Percentiles rank a stretch among this genome's conserved stretches.
phyloP scores from a whole-genome alignment of 441 rosid species.

The Metrosideros polymorpha region DNA sequence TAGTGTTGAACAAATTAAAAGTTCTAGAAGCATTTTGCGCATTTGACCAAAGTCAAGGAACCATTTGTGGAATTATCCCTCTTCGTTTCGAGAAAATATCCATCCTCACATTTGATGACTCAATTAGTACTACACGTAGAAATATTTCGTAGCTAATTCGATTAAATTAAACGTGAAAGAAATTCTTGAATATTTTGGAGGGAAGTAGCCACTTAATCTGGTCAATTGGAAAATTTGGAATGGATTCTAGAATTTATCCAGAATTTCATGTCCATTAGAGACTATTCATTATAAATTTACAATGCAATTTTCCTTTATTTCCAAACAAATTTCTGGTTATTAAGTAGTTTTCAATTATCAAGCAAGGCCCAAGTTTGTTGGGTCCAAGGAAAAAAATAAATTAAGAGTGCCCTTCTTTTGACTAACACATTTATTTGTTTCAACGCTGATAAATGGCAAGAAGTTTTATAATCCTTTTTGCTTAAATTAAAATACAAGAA shows the following conservation, averaged over 20 bases:
- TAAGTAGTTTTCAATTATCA: background rate
- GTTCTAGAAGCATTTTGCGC: too few species aligned
- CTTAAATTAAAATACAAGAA: background rate
- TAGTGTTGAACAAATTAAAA: too few species aligned
- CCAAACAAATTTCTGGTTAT: background rate
- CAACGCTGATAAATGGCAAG: background rate
- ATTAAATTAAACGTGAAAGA: background rate
- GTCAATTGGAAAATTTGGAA: background rate
- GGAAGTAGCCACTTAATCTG: background rate
- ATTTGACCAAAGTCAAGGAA: too few species aligned
- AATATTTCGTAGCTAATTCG: background rate
- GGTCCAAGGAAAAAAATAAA: background rate
- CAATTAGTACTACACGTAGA: background rate
- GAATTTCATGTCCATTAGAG: background rate
- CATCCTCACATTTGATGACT: background rate
- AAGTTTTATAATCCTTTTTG: background rate
- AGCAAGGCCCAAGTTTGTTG: background rate
- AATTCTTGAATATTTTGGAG: background rate
- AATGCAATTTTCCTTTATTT: background rate
- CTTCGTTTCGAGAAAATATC: background rate
- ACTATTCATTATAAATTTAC: background rate
- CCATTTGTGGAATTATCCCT: too few species aligned
- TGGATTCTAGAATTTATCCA: background rate
- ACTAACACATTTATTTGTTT: background rate
- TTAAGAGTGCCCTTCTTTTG: background rate